Evolutionary conservation across 225 moss, liverwort and hornwort species (phyloP), one percentile per base, ranked within the genome.

Genomic region (Physcomitrium patens): DNA sequence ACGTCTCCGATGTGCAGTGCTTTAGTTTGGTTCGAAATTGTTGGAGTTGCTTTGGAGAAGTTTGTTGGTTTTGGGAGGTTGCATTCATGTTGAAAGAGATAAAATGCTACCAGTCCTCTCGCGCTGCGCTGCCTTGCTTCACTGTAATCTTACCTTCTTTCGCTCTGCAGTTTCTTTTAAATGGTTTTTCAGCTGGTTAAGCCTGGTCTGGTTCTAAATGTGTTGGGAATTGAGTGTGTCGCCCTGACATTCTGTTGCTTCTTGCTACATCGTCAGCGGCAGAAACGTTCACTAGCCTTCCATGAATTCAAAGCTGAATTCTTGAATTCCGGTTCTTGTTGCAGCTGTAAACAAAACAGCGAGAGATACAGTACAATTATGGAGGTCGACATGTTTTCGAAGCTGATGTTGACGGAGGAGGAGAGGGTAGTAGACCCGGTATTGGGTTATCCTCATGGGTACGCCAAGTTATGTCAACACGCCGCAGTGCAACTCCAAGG

Each of bases 361-460:
- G 57, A 70, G 70, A 15, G 18, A 50, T 9, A 44, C 13, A 22
- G 2, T 3, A 44, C 51, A 63, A 64, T 10, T 15, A 37, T 53
- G 63, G 65, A 63, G 55, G 66, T 48, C 15, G 53, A 68, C 26
- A 74, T 82, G 74, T 65, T 74, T 55, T 63, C 67, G 72, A 10
- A 47, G 42, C 61, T 73, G 72, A 62, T 84, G 54, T 56, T 80
- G 73, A 69, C 80, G 52, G 84, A 77, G 49, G 84, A 73, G 37
- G 84, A 84, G 77, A 72, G 73, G 52, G 45, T 24, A 57, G 84
- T 84, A 22, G 80, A 84, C 65, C 46, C 76, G 1, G 46, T 57
- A 53, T 63, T 84, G 19, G 84, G 84, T 20, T 84, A 80, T 14
- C 84, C 84, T 15, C 62, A 56, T 20, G 84, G 84, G 24, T 84